Base-by-base conservation (phyloP, 2,329 filamentous ascomycete species). In the Peltaster fructicola region DNA sequence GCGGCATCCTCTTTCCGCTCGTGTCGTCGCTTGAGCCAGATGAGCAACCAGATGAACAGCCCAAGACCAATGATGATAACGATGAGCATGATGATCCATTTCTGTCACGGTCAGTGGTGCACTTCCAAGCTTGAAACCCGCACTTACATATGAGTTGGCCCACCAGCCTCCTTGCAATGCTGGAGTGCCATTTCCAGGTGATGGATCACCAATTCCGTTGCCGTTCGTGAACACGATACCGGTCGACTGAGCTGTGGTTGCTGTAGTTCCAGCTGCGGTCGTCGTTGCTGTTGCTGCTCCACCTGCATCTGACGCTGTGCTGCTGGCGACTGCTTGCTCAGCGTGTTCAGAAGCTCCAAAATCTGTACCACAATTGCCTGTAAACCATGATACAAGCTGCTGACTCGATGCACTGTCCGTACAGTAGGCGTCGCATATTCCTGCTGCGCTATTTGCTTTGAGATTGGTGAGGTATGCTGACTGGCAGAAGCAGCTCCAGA, bases 11-110 rank as follows among this genome's bases (percentile, higher is more conserved):
- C 70, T 52, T 70, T 76, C 35, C 68, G 68, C 35, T 80, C 59
- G 50, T 84, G 75, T 36, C 74, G 72, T 29, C 71, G 69, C 36
- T 79, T 75, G 53, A 79, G 68, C 48, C 75, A 65, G 42, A 72
- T 68, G 18, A 73, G 74, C 10, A 66, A 60, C 18, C 74, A 52
- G 60, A 73, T 76, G 40, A 80, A 65, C 29, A 59, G 58, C 8
- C 62, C 53, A 32, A 90, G 76, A 26, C 59, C 73, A 31, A 85
- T 56, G 20, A 73, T 62, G 14, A 90, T 61, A 33, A 85, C 56
- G 35, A 81, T 71, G 26, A 88, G 60, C 63, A 88, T 80, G 33
- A 85, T 61, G 22, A 90, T 67, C 79, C 79, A 91, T 55, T 71
- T 63, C 44, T 47, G 31, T 10, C n/a, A n/a, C n/a, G n/a, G n/a